These are phyloP conservation scores for Pyrus hybrid DNA, from an alignment of 331 rosid genomes.

Conservation along the genomic window DNA sequence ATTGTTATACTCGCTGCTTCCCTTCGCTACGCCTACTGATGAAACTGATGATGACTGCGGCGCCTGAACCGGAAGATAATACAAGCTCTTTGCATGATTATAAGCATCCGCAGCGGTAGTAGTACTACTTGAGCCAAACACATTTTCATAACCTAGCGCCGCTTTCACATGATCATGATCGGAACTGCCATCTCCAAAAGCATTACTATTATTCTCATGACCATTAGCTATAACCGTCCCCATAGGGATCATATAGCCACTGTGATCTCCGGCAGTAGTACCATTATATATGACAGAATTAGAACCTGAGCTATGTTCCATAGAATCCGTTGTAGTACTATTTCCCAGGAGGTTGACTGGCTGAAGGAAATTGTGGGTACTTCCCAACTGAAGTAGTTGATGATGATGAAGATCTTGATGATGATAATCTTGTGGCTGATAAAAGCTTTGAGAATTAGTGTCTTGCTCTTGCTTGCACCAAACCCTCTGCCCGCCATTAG, in stretches of 20 bases:
- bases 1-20: slow-evolving; percentile 22
- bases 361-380: slow-evolving; percentile 57
- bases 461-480: slow-evolving; percentile 85
- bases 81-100: slow-evolving; percentile 36
- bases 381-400: slow-evolving; percentile 36
- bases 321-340: slow-evolving; percentile 27
- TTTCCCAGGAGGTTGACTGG: slow-evolving; percentile 24
- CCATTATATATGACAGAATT: slow-evolving; percentile 20
- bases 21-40: slow-evolving; percentile 12
- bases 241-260: slow-evolving; percentile 39
- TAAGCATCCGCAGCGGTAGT: not conserved
- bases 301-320: slow-evolving; percentile 51
- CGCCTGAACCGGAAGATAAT: too few species aligned
- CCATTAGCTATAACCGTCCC: slow-evolving; percentile 15
- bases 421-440: not conserved
- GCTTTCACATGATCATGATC: not conserved
- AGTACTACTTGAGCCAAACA: slow-evolving; percentile 14
- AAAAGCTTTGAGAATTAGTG: not conserved
- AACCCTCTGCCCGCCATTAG: slow-evolving; percentile 28
- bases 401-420: slow-evolving; percentile 27
- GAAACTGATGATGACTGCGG: not conserved
- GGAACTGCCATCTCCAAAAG: not conserved
- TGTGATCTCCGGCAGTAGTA: slow-evolving; percentile 4
- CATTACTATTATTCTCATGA: not conserved
- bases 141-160: slow-evolving; percentile 21